These are phyloP conservation scores for Yamadazyma laniorum DNA, from an alignment of 805 yeast species.

Conservation along the genomic window DNA sequence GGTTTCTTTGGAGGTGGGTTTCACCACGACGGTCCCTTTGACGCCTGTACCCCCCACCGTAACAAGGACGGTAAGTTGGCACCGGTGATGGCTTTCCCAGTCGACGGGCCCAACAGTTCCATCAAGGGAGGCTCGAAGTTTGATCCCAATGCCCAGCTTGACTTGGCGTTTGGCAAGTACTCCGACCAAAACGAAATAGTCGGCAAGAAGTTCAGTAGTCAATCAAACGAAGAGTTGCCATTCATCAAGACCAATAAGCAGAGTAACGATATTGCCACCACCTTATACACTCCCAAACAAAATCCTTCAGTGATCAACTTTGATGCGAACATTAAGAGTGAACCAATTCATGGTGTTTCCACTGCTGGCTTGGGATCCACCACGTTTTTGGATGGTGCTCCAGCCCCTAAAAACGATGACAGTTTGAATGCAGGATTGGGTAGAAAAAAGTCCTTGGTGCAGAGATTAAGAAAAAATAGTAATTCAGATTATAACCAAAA, in stretches of 20 bases:
- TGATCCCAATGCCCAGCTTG: constrained; percentile 52
- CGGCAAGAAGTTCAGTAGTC: constrained; percentile 21
- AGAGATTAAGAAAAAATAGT: constrained; percentile 51
- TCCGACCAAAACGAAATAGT: constrained; percentile 46
- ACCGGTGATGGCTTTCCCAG: constrained; percentile 94
- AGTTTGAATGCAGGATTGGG: constrained; percentile 49
- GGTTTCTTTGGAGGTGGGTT: constrained; percentile 91
- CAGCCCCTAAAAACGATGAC: constrained; percentile 60
- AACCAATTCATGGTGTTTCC: constrained; percentile 79
- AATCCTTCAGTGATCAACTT: constrained; percentile 59
- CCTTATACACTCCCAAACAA: constrained; percentile 42
- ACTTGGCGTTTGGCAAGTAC: constrained; percentile 73
- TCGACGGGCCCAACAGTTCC: constrained; percentile 89
- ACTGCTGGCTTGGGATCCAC: constrained; percentile 90
- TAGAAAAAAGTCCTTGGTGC: constrained; percentile 82
- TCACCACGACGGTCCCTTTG: constrained; percentile 99
- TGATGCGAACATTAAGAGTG: constrained; percentile 66
- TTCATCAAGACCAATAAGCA: constrained; percentile 19
- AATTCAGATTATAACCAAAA: constrained; percentile 32
- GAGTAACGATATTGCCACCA: constrained; percentile 19
- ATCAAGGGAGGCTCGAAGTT: constrained; percentile 64
- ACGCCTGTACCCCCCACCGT: constrained; percentile 96
- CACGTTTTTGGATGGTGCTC: constrained; percentile 94
- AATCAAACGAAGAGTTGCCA: constrained; percentile 16
- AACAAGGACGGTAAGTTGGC: constrained; percentile 74